These are phyloP conservation scores for Pugionium cornutum DNA, from an alignment of 345 rosid genomes.

Conservation along the genomic window DNA sequence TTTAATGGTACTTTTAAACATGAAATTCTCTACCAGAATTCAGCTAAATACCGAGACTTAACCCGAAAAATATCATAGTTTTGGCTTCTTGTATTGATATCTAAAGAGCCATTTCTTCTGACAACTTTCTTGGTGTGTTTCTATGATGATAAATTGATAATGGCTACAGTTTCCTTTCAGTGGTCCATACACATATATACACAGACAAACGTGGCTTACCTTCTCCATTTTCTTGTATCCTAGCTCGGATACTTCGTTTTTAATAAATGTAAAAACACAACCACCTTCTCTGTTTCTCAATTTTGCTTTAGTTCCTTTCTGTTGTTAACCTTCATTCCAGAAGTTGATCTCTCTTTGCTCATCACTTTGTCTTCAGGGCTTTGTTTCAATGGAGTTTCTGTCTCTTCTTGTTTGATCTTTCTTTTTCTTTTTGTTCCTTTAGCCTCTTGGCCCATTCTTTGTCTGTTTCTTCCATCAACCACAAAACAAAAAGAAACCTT, in stretches of 20 bases:
- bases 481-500: constrained; percentile 35
- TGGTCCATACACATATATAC: constrained; percentile 25
- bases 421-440: constrained; percentile 29
- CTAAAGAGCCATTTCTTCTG: constrained; percentile 8
- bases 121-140: constrained; percentile 30
- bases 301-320: no score
- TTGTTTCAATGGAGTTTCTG: constrained; percentile 32
- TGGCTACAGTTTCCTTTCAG: constrained; percentile 4
- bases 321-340: no score
- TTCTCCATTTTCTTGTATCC: constrained; percentile 22
- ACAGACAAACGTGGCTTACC: constrained; percentile 28
- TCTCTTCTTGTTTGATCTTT: constrained; percentile 26
- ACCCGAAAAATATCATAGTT: constrained; percentile 28
- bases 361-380: not conserved
- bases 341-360: no score
- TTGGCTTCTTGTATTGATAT: constrained; percentile 31
- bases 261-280: no score
- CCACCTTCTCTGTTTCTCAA: no score
- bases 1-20: no score
- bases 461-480: constrained; percentile 42
- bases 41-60: constrained; percentile 5
- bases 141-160: constrained; percentile 4
- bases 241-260: no score
- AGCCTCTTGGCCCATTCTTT: constrained; percentile 31
- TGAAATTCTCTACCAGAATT: no score